A percentile compares a stretch with the other conserved stretches of the same genome.
These are phyloP conservation scores for Morella rubra DNA, from an alignment of 306 rosid genomes.

Conservation along the genomic window DNA sequence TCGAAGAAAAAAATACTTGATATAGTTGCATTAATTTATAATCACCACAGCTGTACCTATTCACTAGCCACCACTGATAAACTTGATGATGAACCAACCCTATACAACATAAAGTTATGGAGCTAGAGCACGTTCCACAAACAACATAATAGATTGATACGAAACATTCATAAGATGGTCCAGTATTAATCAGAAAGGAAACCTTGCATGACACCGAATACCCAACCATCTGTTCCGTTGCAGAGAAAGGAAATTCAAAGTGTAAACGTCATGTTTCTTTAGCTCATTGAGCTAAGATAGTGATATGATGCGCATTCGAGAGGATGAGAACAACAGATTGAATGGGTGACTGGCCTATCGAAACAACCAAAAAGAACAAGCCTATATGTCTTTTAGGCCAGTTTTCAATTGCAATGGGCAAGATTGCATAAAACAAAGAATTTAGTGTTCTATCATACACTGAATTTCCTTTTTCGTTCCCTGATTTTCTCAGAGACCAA, in stretches of 20 bases:
- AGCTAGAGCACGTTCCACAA: background rate
- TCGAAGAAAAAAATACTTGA: conserved; percentile 1
- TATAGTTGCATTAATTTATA: conserved; percentile 11
- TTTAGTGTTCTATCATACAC: too few relatives aligned
- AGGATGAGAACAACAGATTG: background rate
- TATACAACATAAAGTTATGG: background rate
- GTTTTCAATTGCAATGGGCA: background rate
- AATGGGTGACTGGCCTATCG: background rate
- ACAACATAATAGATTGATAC: background rate
- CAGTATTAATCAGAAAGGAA: too few relatives aligned
- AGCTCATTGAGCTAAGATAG: background rate
- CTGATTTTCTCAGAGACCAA: background rate
- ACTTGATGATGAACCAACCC: conserved; percentile 20
- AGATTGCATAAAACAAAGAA: background rate
- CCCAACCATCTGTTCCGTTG: background rate
- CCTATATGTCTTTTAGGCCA: background rate
- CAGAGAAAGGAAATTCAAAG: background rate
- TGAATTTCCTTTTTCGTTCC: background rate
- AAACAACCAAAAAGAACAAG: background rate
- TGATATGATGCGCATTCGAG: background rate
- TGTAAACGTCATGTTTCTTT: background rate
- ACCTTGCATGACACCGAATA: background rate
- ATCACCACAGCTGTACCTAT: background rate
- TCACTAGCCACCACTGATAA: conserved; percentile 8
- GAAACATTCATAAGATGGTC: too few relatives aligned